Percentiles rank a stretch among this genome's conserved stretches.
phyloP scores from a whole-genome alignment of 352 stramenopile species.

The Phytophthora pluvialis region DNA sequence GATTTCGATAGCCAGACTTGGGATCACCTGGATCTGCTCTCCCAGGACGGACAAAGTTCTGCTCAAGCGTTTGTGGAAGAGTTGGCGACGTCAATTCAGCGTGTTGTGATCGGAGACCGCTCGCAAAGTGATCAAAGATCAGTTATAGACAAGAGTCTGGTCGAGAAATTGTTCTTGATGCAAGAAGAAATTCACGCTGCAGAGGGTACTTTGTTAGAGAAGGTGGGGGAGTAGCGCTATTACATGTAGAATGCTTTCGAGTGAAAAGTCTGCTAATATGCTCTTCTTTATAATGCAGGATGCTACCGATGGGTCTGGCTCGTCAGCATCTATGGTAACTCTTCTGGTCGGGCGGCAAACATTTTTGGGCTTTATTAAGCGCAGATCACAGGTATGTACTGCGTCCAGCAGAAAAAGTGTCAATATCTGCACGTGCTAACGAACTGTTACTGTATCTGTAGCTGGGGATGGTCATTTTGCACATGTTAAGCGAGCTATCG shows the following conservation, averaged over 20 bases:
- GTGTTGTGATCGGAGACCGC: constrained; percentile 56
- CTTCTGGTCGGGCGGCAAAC: constrained; percentile 23
- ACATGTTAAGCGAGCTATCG: constrained; percentile 79
- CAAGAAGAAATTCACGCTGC: constrained; percentile 33
- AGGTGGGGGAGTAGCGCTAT: constrained; percentile 8
- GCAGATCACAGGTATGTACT: constrained; percentile 68
- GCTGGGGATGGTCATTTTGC: constrained; percentile 76
- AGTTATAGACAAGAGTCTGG: constrained; percentile 53
- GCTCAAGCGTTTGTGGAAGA: constrained; percentile 56
- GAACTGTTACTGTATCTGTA: constrained; percentile 29
- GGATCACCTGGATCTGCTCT: constrained; percentile 69
- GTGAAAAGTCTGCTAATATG: constrained; percentile 1
- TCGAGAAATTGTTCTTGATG: constrained; percentile 59
- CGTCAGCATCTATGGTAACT: constrained; percentile 26
- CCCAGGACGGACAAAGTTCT: constrained; percentile 39
- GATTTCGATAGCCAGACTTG: constrained; percentile 52
- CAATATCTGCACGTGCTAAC: constrained; percentile 12
- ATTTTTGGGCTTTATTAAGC: constrained; percentile 57
- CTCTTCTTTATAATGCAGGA: constrained; percentile 19
- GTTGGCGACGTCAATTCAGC: constrained; percentile 54
- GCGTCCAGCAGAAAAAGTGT: background rate
- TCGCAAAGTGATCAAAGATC: constrained; percentile 40
- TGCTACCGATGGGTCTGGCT: background rate
- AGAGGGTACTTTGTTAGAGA: constrained; percentile 10
- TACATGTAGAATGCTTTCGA: background rate